Percentiles rank a stretch among this genome's conserved stretches.
Evolutionary conservation across 257 asterid species (phyloP).

Genomic region (Mentha longifolia): DNA sequence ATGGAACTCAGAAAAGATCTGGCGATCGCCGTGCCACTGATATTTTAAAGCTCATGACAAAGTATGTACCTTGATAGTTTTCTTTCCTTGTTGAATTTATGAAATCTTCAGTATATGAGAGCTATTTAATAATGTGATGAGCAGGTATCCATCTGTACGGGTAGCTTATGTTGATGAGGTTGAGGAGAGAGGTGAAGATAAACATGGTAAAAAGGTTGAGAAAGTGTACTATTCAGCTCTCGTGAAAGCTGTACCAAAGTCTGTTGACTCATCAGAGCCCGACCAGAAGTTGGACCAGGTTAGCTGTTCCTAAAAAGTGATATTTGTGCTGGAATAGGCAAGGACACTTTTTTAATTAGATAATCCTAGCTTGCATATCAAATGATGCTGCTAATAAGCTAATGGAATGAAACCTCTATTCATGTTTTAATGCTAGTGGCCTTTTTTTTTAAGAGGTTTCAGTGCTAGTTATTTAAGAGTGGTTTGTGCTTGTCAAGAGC

Average conservation of each 20-base stretch:
- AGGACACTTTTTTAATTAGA: background rate
- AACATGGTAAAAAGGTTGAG: conserved; percentile 62
- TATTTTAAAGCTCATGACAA: conserved; percentile 89
- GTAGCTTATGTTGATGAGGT: conserved; percentile 97
- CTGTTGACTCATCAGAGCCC: conserved; percentile 86
- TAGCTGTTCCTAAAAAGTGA: conserved; percentile 15
- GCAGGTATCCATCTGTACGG: conserved; percentile 96
- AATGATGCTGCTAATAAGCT: background rate
- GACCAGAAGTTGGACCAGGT: conserved; percentile 97
- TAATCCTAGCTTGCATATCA: background rate
- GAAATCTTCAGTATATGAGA: conserved; percentile 29
- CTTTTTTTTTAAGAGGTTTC: too few relatives aligned
- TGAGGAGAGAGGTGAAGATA: conserved; percentile 68
- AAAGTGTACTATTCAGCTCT: conserved; percentile 96
- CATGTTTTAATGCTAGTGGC: background rate
- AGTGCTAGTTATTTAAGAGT: too few relatives aligned
- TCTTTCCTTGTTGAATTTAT: conserved; percentile 30
- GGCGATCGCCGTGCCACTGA: conserved; percentile 81
- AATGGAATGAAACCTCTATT: background rate
- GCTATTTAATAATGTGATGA: conserved; percentile 37
- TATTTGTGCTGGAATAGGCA: conserved; percentile 18
- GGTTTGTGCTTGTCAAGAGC: conserved; percentile 12
- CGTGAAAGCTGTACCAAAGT: conserved; percentile 90
- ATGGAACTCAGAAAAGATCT: conserved; percentile 89
- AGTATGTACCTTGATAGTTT: conserved; percentile 48